phyloP scores from a whole-genome alignment of 75 land plant species.

The Pinus taeda region DNA sequence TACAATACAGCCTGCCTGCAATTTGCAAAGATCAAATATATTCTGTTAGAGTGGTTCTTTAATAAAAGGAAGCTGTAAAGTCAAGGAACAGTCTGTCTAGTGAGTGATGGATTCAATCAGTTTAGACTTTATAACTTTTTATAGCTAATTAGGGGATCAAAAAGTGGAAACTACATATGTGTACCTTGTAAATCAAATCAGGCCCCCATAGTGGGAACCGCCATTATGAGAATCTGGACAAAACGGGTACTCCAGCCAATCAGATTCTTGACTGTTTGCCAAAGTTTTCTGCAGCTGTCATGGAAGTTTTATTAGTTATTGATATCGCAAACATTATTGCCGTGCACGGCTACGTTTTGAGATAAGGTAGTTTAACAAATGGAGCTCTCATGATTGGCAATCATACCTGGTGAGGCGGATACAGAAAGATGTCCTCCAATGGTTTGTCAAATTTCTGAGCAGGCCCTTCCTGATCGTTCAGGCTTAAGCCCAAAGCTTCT shows the following conservation, averaged over 20 bases:
- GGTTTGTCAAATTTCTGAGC: not conserved
- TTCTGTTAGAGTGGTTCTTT: conserved; percentile 8
- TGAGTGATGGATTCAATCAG: not conserved
- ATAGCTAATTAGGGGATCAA: not conserved
- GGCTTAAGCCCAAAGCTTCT: no score
- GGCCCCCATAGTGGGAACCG: not conserved
- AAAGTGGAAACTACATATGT: not conserved
- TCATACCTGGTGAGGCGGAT: not conserved
- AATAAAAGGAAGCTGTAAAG: not conserved
- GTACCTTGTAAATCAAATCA: conserved; percentile 8
- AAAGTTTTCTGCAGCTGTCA: conserved; percentile 3
- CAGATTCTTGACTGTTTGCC: conserved; percentile 5
- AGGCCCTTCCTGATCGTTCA: not conserved
- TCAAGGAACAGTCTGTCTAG: not conserved
- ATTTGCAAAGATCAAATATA: not conserved
- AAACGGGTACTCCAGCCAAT: conserved; percentile 5
- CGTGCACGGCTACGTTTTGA: not conserved
- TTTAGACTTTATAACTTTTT: not conserved
- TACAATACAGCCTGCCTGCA: no score
- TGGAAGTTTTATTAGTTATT: not conserved
- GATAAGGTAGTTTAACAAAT: not conserved
- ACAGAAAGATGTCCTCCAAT: conserved; percentile 8
- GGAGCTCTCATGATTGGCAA: not conserved
- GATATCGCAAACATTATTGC: not conserved
- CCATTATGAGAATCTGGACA: conserved; percentile 3